Conservation (phyloP, 495 filamentous ascomycete genomes). For the Neurospora africana region DNA sequence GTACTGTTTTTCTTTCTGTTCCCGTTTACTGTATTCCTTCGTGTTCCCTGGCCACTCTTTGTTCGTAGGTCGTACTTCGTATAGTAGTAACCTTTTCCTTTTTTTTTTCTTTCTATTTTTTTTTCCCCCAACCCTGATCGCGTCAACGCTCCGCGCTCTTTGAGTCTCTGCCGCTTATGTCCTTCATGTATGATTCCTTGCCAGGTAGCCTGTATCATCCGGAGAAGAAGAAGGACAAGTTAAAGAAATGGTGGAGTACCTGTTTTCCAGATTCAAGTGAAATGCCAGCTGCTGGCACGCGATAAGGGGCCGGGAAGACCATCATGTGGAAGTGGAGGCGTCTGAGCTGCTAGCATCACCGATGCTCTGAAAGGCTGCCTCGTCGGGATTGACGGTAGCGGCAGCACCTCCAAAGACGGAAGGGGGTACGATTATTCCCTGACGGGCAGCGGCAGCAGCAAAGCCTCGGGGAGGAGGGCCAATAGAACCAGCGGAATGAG, state of each 20-base stretch:
- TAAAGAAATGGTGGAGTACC: background rate
- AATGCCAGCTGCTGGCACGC: background rate
- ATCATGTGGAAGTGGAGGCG: background rate
- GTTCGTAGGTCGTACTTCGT: no score
- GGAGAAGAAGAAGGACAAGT: background rate
- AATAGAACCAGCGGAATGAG: background rate
- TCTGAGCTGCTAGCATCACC: background rate
- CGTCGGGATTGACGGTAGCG: background rate
- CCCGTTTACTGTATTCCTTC: no score
- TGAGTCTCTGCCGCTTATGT: no score
- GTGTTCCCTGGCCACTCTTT: no score
- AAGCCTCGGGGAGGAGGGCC: no score
- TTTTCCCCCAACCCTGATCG: no score
- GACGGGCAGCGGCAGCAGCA: background rate
- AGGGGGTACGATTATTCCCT: background rate
- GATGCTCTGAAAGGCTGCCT: background rate
- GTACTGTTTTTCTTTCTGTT: no score
- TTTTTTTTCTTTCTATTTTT: no score
- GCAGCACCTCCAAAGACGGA: background rate
- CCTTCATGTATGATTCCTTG: no score
- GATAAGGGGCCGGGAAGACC: background rate
- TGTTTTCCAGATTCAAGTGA: background rate
- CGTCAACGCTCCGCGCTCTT: no score
- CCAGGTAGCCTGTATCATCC: no score
- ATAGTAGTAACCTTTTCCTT: no score